A percentile compares a stretch with the other conserved stretches of the same genome.
These are phyloP conservation scores for Hysterangium stoloniferum DNA, from an alignment of 768 basidiomycete species.

Conservation along the genomic window DNA sequence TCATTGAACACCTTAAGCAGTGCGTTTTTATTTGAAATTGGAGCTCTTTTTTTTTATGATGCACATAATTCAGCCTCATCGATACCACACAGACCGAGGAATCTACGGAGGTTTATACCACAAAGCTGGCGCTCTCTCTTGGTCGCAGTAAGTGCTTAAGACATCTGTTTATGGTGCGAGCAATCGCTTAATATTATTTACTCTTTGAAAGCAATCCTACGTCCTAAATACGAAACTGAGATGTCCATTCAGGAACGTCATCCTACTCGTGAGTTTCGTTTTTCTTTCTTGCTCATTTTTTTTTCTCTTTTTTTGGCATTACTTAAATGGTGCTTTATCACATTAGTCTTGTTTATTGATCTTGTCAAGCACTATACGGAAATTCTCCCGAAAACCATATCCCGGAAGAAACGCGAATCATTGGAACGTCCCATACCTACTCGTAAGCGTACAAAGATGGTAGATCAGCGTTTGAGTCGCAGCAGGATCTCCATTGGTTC, in stretches of 20 bases:
- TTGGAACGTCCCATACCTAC: conserved; percentile 69
- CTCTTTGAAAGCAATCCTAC: conserved; percentile 51
- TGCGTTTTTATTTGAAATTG: conserved; percentile 29
- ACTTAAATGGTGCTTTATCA: too few relatives aligned
- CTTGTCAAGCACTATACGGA: conserved; percentile 66
- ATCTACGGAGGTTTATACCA: conserved; percentile 67
- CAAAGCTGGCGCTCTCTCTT: conserved; percentile 81
- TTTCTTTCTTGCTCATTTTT: neutral
- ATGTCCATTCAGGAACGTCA: conserved; percentile 89
- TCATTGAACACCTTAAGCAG: conserved; percentile 71
- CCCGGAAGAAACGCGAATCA: conserved; percentile 79
- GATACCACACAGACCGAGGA: conserved; percentile 64
- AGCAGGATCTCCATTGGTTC: conserved; percentile 64
- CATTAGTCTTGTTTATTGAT: conserved; percentile 76
- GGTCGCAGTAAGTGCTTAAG: conserved; percentile 60
- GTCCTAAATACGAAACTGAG: conserved; percentile 76
- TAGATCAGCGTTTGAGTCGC: conserved; percentile 85
- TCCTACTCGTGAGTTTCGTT: conserved; percentile 50
- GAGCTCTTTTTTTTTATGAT: conserved; percentile 2
- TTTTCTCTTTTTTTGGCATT: neutral
- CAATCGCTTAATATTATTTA: conserved; percentile 1
- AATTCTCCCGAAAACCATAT: conserved; percentile 74
- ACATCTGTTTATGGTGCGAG: neutral
- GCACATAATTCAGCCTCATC: conserved; percentile 59
- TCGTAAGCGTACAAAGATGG: conserved; percentile 77